Evolutionary conservation across 257 asterid species (phyloP).

Genomic region (Solanum medicagineum): DNA sequence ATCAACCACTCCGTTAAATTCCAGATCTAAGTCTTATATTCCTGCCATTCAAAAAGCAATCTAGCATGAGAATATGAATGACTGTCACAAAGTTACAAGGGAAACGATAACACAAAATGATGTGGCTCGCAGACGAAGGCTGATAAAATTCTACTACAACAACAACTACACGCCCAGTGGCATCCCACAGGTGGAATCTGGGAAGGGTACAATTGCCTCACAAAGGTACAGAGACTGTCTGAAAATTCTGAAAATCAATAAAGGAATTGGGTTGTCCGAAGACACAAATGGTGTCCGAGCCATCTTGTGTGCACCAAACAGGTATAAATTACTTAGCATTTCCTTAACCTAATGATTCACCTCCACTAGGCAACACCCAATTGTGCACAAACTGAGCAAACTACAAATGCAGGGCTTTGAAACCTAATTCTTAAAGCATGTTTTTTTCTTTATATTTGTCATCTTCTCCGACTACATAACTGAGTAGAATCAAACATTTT

Average conservation of each 20-base stretch:
- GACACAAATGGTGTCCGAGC: too few relatives aligned
- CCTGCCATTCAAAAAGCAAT: background rate
- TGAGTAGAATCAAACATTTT: background rate
- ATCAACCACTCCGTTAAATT: background rate
- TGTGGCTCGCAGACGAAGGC: too few relatives aligned
- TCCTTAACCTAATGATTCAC: background rate
- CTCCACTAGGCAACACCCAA: background rate
- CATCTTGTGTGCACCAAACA: background rate
- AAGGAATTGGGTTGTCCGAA: too few relatives aligned
- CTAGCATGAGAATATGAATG: background rate
- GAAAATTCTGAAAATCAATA: too few relatives aligned
- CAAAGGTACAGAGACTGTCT: too few relatives aligned
- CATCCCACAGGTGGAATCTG: too few relatives aligned
- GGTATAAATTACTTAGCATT: background rate
- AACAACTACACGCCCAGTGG: too few relatives aligned
- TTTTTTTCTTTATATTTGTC: background rate
- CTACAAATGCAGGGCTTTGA: background rate
- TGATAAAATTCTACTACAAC: too few relatives aligned
- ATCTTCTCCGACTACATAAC: background rate
- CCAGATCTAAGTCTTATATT: background rate
- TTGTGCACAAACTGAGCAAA: background rate
- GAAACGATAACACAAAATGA: too few relatives aligned
- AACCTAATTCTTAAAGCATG: background rate
- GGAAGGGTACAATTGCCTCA: too few relatives aligned
- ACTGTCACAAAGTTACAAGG: background rate